Evolutionary conservation across 345 rosid genomes (phyloP).

Genomic region (Sapria himalayana): DNA sequence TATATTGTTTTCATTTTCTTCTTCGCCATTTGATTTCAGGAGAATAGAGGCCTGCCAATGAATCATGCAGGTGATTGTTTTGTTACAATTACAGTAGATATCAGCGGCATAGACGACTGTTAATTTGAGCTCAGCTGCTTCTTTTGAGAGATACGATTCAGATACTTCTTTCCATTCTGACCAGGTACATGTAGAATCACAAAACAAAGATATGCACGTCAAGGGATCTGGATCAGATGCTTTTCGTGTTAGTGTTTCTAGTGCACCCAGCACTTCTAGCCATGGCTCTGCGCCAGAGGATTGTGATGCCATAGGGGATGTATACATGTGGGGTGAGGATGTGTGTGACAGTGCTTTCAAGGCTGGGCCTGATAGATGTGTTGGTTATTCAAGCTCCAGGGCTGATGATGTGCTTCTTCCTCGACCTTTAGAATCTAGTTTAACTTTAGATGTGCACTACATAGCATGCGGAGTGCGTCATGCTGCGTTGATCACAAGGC

Average conservation of each 20-base stretch:
- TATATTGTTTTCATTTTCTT: constrained; percentile 5
- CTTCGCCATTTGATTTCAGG: constrained; percentile 31
- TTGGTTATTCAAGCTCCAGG: constrained; percentile 30
- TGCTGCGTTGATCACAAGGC: constrained; percentile 72
- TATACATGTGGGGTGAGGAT: constrained; percentile 92
- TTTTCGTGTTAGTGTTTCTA: constrained; percentile 91
- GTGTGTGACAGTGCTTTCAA: constrained; percentile 41
- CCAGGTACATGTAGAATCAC: constrained; percentile 73
- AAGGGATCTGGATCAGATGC: constrained; percentile 72
- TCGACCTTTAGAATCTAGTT: constrained; percentile 58
- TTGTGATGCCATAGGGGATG: constrained; percentile 91
- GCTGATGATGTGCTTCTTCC: constrained; percentile 66
- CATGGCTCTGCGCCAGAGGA: constrained; percentile 95
- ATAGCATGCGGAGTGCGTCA: constrained; percentile 85
- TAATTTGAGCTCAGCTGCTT: constrained; percentile 23
- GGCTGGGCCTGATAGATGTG: constrained; percentile 38
- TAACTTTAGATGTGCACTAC: constrained; percentile 75
- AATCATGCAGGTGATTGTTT: constrained; percentile 77
- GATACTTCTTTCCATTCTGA: constrained; percentile 51
- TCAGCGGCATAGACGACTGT: constrained; percentile 43
- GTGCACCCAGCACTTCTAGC: constrained; percentile 85
- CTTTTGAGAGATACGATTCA: constrained; percentile 31
- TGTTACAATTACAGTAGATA: constrained; percentile 41
- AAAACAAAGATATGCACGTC: constrained; percentile 60
- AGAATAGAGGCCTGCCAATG: constrained; percentile 64